Percentiles rank a stretch among this genome's conserved stretches.
Evolutionary conservation across 108 stramenopile species (phyloP).

Genomic region (Epipyxis sp.): DNA sequence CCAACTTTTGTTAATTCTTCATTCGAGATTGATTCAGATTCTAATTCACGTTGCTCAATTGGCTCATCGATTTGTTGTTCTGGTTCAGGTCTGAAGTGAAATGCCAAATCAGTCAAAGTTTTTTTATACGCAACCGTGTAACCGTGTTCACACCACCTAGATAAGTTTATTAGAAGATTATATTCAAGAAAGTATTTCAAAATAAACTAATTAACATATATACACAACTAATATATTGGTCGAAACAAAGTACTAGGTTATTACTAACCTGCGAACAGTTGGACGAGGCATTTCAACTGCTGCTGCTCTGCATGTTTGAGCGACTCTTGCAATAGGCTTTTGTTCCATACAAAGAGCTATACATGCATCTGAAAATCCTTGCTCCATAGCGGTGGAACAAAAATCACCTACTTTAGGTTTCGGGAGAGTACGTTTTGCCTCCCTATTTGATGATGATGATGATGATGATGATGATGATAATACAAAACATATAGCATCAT

Average conservation of each 20-base stretch:
- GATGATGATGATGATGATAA: no score
- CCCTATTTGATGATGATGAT: neutral
- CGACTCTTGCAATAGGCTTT: constrained; percentile 8
- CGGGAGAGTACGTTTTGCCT: constrained; percentile 19
- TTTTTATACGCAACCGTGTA: constrained; percentile 14
- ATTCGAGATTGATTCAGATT: neutral
- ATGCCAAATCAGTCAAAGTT: neutral
- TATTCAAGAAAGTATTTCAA: no score
- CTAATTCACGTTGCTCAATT: neutral
- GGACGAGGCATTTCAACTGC: constrained; percentile 30
- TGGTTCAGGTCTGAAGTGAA: neutral
- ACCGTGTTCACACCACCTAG: constrained; percentile 32
- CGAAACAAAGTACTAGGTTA: no score
- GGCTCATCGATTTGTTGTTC: neutral
- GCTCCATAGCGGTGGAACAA: constrained; percentile 25
- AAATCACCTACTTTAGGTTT: constrained; percentile 29
- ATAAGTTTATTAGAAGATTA: no score
- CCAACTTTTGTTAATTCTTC: no score
- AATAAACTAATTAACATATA: no score
- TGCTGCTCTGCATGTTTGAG: constrained; percentile 28
- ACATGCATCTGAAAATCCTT: constrained; percentile 32
- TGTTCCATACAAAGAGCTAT: constrained; percentile 23
- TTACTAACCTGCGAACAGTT: constrained; percentile 23
- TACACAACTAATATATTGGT: no score
- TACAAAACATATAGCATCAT: neutral